Evolutionary conservation across 257 asterid species (phyloP).

Genomic region (Asclepias syriaca): DNA sequence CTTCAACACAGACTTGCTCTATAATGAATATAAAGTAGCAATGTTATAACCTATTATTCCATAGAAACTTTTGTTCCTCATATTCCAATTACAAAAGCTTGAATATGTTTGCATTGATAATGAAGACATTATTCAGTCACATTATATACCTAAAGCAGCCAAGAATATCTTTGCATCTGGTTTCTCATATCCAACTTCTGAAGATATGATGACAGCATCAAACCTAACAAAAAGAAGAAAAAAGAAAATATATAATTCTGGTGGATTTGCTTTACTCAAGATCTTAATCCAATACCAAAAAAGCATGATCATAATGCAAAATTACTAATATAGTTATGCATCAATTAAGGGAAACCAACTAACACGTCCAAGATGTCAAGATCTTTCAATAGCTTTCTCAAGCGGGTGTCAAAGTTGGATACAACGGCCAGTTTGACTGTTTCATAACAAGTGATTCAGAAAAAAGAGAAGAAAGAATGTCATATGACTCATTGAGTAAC

Average conservation of each 20-base stretch:
- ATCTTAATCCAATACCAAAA: background rate
- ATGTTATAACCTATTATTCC: background rate
- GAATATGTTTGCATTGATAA: background rate
- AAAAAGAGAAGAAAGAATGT: conserved; percentile 9
- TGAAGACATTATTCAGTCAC: background rate
- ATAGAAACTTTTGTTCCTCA: background rate
- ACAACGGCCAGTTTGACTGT: conserved; percentile 95
- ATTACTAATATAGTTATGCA: background rate
- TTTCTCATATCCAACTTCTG: conserved; percentile 88
- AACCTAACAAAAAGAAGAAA: conserved; percentile 37
- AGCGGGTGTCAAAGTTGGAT: conserved; percentile 90
- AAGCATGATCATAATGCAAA: background rate
- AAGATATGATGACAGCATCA: conserved; percentile 85
- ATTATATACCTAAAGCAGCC: conserved; percentile 69
- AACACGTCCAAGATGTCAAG: conserved; percentile 72
- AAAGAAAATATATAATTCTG: background rate
- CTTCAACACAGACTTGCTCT: conserved; percentile 64
- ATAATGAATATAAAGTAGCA: conserved; percentile 19
- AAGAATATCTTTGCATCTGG: conserved; percentile 73
- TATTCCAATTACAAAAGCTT: no score
- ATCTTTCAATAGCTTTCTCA: conserved; percentile 78
- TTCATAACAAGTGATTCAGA: conserved; percentile 19
- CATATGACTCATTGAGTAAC: background rate
- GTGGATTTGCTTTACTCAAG: background rate
- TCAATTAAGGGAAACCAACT: conserved; percentile 25